Conservation (phyloP, 768 basidiomycete genomes). For the Pleurotus cornucopiae region DNA sequence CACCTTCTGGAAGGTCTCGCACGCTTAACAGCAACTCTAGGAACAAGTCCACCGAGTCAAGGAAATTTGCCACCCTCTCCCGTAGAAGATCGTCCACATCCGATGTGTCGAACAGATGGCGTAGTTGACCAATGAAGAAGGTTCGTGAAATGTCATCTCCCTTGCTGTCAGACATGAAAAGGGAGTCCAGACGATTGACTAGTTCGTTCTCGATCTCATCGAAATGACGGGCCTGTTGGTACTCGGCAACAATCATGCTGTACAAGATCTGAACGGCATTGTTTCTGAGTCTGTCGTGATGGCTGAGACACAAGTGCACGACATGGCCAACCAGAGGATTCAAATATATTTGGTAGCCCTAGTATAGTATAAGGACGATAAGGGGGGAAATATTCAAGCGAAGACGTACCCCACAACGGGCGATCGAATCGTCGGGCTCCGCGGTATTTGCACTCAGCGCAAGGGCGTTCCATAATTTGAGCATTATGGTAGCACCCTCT, state of each 20-base stretch:
- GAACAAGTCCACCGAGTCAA: conserved; percentile 90
- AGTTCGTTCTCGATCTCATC: conserved; percentile 89
- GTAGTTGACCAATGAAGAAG: conserved; percentile 89
- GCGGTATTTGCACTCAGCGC: conserved; percentile 67
- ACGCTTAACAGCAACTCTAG: conserved; percentile 86
- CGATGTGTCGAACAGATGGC: conserved; percentile 82
- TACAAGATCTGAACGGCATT: conserved; percentile 91
- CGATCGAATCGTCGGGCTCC: conserved; percentile 46
- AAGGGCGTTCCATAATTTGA: conserved; percentile 82
- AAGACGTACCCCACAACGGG: conserved; percentile 62
- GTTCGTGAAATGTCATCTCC: conserved; percentile 88
- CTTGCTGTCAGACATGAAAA: conserved; percentile 93
- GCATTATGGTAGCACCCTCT: conserved; percentile 78
- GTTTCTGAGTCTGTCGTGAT: conserved; percentile 87
- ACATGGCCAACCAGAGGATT: conserved; percentile 85
- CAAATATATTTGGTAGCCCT: conserved; percentile 85
- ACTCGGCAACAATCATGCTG: conserved; percentile 94
- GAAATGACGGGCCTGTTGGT: conserved; percentile 80
- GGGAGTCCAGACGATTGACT: conserved; percentile 82
- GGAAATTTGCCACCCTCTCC: conserved; percentile 72
- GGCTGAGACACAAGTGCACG: conserved; percentile 89
- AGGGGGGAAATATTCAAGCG: not conserved
- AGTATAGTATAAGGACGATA: conserved; percentile 12
- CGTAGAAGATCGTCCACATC: conserved; percentile 78
- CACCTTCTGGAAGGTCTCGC: conserved; percentile 84